A percentile compares a stretch with the other conserved stretches of the same genome.
phyloP scores from a whole-genome alignment of 1,284 basidiomycete genomes.

The Heliocybe sulcata region DNA sequence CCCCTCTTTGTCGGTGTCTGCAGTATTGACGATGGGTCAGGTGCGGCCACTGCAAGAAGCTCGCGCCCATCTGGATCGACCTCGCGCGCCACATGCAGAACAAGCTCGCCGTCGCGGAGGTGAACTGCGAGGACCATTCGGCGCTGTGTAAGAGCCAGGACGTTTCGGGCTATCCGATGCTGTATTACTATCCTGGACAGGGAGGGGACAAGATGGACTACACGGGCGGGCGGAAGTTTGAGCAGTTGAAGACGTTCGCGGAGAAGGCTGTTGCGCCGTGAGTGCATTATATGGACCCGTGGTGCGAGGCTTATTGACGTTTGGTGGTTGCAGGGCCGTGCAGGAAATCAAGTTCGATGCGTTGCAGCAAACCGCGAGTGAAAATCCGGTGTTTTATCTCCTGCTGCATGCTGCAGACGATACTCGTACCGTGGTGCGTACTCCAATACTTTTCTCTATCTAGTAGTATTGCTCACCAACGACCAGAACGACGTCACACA shows the following conservation, averaged over 20 bases:
- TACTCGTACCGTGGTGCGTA: conserved; percentile 33
- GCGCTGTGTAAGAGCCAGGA: conserved; percentile 58
- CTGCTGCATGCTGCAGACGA: conserved; percentile 54
- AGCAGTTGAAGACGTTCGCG: conserved; percentile 64
- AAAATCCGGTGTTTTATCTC: conserved; percentile 67
- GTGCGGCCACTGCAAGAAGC: conserved; percentile 90
- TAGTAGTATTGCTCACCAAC: conserved; percentile 3
- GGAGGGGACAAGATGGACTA: conserved; percentile 57
- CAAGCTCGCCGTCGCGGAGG: conserved; percentile 71
- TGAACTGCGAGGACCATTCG: conserved; percentile 78
- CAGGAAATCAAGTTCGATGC: conserved; percentile 43
- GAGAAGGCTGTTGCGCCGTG: conserved; percentile 62
- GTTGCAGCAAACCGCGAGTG: conserved; percentile 40
- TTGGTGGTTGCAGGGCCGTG: conserved; percentile 26
- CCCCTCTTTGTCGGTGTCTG: background rate
- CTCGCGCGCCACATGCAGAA: conserved; percentile 64
- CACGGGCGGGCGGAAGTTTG: conserved; percentile 57
- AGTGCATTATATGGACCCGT: conserved; percentile 18
- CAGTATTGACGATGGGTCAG: conserved; percentile 19
- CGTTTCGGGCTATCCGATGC: conserved; percentile 75
- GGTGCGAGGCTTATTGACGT: conserved; percentile 5
- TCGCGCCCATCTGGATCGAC: conserved; percentile 74
- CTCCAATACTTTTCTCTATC: background rate
- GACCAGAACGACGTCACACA: conserved; percentile 36
- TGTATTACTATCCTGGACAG: conserved; percentile 53